Evolutionary conservation across 805 yeast species (phyloP).

Genomic region (fission yeast (Schizosaccharomyces pombe)): DNA sequence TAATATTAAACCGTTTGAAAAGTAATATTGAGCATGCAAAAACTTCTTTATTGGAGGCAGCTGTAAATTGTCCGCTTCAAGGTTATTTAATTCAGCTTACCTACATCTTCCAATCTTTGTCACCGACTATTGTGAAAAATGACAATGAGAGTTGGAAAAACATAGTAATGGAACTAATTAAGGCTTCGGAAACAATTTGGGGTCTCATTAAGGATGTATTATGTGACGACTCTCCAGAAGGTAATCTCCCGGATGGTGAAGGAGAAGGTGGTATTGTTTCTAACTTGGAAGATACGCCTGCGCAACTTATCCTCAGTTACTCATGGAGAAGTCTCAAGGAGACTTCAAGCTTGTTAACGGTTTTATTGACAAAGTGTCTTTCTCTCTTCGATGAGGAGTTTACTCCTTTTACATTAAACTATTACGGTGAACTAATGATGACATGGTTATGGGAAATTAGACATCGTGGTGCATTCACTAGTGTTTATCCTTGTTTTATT

Average conservation of each 20-base stretch:
- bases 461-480: slow-evolving; percentile 80
- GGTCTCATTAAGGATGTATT: slow-evolving; percentile 24
- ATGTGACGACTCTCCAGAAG: slow-evolving; percentile 50
- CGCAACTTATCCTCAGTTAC: slow-evolving; percentile 30
- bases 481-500: slow-evolving; percentile 62
- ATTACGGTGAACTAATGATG: slow-evolving; percentile 31
- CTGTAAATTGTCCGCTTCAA: slow-evolving; percentile 20
- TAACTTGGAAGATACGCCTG: slow-evolving; percentile 12
- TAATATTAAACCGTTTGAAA: not conserved
- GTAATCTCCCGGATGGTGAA: slow-evolving; percentile 24
- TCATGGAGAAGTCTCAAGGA: slow-evolving; percentile 74
- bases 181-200: slow-evolving; percentile 20
- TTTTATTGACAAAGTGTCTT: slow-evolving; percentile 19
- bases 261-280: slow-evolving; percentile 13
- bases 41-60: slow-evolving; percentile 21
- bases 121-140: not conserved
- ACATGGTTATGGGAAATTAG: slow-evolving; percentile 49
- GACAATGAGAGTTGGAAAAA: not conserved
- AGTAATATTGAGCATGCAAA: slow-evolving; percentile 14
- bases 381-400: slow-evolving; percentile 9
- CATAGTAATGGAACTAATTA: slow-evolving; percentile 9
- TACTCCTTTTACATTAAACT: slow-evolving; percentile 13
- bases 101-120: not conserved
- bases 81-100: not conserved
- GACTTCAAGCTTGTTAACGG: slow-evolving; percentile 31